Conservation (phyloP, 2,329 filamentous ascomycete genomes). For the Xylaria sp. region DNA sequence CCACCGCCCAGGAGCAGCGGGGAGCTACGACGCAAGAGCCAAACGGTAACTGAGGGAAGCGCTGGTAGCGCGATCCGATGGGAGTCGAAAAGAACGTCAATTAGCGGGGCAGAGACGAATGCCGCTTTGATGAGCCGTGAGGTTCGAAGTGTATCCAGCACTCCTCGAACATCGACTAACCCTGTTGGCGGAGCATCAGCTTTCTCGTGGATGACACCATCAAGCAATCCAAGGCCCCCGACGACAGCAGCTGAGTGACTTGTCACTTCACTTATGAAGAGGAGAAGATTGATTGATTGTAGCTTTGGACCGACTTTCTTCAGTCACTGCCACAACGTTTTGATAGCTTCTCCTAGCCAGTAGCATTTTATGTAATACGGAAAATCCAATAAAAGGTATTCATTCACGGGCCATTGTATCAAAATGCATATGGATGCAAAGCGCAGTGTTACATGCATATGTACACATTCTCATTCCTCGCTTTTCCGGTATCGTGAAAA, state of each 20-base stretch:
- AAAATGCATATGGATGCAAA: background rate
- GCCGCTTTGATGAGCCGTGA: conserved; percentile 52
- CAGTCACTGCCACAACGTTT: conserved; percentile 12
- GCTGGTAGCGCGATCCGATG: conserved; percentile 56
- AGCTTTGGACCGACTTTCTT: conserved; percentile 18
- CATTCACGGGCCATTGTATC: background rate
- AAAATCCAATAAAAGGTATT: conserved; percentile 35
- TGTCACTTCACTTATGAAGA: background rate
- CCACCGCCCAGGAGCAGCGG: conserved; percentile 56
- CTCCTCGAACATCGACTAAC: conserved; percentile 72
- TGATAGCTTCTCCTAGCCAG: conserved; percentile 32
- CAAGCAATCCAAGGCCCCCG: conserved; percentile 56
- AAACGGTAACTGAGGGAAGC: conserved; percentile 50
- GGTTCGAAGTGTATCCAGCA: conserved; percentile 52
- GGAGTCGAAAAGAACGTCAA: conserved; percentile 63
- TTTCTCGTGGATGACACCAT: conserved; percentile 87
- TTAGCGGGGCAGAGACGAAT: conserved; percentile 47
- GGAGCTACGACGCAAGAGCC: conserved; percentile 66
- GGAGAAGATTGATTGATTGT: conserved; percentile 6
- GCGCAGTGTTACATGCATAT: background rate
- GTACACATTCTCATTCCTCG: background rate
- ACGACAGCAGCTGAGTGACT: conserved; percentile 51
- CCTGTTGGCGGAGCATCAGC: conserved; percentile 92
- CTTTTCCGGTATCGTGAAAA: conserved; percentile 5
- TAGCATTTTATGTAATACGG: conserved; percentile 23